phyloP scores from a whole-genome alignment of 306 rosid genomes.

The Glycine tomentella region DNA sequence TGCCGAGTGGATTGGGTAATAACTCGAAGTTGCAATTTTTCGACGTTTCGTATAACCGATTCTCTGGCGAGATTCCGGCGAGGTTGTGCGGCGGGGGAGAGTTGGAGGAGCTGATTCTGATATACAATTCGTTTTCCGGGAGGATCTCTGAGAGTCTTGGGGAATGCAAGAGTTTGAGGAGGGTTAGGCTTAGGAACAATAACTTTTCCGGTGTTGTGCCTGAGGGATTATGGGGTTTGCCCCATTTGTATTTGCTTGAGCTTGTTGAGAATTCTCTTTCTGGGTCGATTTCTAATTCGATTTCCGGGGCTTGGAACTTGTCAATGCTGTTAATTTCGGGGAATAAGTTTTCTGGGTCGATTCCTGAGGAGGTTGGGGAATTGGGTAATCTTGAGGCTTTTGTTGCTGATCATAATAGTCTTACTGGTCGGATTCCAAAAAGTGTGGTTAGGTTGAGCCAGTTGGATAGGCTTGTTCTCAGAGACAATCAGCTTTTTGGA shows the following conservation, averaged over 20 bases:
- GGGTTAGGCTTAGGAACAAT: conserved; percentile 72
- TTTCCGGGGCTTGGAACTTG: conserved; percentile 62
- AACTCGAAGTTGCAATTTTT: conserved; percentile 55
- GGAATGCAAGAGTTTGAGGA: conserved; percentile 57
- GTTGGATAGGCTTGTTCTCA: conserved; percentile 68
- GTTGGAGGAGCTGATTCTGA: conserved; percentile 55
- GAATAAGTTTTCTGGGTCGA: conserved; percentile 66
- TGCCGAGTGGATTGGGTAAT: conserved; percentile 67
- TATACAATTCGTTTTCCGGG: conserved; percentile 75
- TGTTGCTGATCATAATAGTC: conserved; percentile 55
- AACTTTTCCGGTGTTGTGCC: conserved; percentile 74
- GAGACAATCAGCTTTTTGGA: conserved; percentile 67
- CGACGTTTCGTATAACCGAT: conserved; percentile 68
- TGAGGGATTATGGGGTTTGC: conserved; percentile 72
- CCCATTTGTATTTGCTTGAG: conserved; percentile 61
- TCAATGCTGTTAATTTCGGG: conserved; percentile 61
- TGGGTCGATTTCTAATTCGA: conserved; percentile 63
- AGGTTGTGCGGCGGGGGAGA: conserved; percentile 57
- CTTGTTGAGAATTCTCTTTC: conserved; percentile 66
- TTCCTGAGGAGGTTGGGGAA: conserved; percentile 66
- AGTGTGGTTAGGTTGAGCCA: conserved; percentile 56
- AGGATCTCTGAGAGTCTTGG: conserved; percentile 62
- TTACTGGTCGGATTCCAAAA: conserved; percentile 63
- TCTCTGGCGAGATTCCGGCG: conserved; percentile 68
- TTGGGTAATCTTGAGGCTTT: conserved; percentile 57